These are phyloP conservation scores for Podila verticillata DNA, from an alignment of 192 early-diverging fungal species.

Conservation along the genomic window DNA sequence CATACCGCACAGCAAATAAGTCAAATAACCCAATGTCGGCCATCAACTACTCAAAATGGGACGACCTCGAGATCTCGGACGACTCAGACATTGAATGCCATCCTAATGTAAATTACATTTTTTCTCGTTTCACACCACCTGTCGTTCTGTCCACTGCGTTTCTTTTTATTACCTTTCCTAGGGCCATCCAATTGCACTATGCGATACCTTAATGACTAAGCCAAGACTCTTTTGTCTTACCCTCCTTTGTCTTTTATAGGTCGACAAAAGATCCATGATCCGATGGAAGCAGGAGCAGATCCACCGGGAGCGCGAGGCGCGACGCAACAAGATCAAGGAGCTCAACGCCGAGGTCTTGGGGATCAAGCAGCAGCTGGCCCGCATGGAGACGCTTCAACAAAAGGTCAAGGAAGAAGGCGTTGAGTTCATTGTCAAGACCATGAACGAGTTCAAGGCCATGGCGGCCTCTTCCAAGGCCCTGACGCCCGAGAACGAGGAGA, in stretches of 20 bases:
- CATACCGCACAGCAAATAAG: neutral
- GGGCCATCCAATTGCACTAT: neutral
- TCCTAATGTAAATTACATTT: constrained; percentile 76
- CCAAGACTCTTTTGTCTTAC: neutral
- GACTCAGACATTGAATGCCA: constrained; percentile 97
- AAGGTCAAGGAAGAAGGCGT: neutral
- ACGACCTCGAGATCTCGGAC: constrained; percentile 94
- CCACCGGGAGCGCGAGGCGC: constrained; percentile 84
- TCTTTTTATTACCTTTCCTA: neutral
- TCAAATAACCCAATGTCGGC: constrained; percentile 26
- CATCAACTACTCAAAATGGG: constrained; percentile 96
- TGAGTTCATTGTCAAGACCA: neutral
- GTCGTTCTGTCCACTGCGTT: neutral
- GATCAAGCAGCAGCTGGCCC: constrained; percentile 56
- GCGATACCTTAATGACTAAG: neutral
- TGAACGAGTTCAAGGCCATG: constrained; percentile 15
- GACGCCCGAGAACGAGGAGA: constrained; percentile 4
- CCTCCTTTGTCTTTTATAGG: constrained; percentile 2
- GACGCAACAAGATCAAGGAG: constrained; percentile 68
- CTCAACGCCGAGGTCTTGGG: constrained; percentile 50
- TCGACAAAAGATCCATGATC: constrained; percentile 89
- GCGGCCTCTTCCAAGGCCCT: constrained; percentile 13
- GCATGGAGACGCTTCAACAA: constrained; percentile 41
- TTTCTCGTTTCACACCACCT: neutral
- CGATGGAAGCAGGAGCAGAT: constrained; percentile 91